Evolutionary conservation across 2,329 filamentous ascomycete genomes (phyloP).

Genomic region (Paraconiothyrium sp.): DNA sequence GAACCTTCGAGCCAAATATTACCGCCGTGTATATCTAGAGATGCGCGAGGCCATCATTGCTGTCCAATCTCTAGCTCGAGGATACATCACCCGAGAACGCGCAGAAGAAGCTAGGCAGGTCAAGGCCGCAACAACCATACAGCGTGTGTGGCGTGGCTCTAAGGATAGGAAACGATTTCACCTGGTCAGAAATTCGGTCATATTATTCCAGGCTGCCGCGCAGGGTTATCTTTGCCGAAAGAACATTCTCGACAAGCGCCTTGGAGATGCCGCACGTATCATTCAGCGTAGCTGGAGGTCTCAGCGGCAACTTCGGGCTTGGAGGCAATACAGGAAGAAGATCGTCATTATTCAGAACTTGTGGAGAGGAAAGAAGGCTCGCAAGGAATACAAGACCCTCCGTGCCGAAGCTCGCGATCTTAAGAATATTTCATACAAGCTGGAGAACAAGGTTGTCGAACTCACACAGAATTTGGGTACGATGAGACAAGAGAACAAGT

Average conservation of each 20-base stretch:
- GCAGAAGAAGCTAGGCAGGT: slow-evolving; percentile 83
- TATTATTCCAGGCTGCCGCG: slow-evolving; percentile 86
- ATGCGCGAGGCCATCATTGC: slow-evolving; percentile 81
- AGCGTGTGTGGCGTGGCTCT: slow-evolving; percentile 92
- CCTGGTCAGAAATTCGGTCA: slow-evolving; percentile 80
- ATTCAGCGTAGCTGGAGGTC: slow-evolving; percentile 93
- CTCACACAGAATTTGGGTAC: slow-evolving; percentile 92
- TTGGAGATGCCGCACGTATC: slow-evolving; percentile 87
- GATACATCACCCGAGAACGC: slow-evolving; percentile 77
- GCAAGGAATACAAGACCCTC: slow-evolving; percentile 85
- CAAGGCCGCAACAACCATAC: slow-evolving; percentile 92
- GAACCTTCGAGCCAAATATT: slow-evolving; percentile 95
- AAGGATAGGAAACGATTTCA: slow-evolving; percentile 86
- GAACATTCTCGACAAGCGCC: slow-evolving; percentile 90
- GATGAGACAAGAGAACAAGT: slow-evolving; percentile 95
- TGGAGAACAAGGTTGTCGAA: slow-evolving; percentile 99
- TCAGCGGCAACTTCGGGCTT: slow-evolving; percentile 78
- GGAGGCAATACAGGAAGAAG: slow-evolving; percentile 90
- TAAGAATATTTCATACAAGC: slow-evolving; percentile 99
- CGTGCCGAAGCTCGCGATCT: slow-evolving; percentile 97
- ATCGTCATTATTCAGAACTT: slow-evolving; percentile 89
- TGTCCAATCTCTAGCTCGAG: slow-evolving; percentile 81
- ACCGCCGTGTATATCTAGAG: slow-evolving; percentile 88
- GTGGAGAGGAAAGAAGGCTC: slow-evolving; percentile 86
- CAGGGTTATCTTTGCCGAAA: slow-evolving; percentile 93